Base-by-base conservation (phyloP, 768 basidiomycete genomes). In the Termitomyces sp. region DNA sequence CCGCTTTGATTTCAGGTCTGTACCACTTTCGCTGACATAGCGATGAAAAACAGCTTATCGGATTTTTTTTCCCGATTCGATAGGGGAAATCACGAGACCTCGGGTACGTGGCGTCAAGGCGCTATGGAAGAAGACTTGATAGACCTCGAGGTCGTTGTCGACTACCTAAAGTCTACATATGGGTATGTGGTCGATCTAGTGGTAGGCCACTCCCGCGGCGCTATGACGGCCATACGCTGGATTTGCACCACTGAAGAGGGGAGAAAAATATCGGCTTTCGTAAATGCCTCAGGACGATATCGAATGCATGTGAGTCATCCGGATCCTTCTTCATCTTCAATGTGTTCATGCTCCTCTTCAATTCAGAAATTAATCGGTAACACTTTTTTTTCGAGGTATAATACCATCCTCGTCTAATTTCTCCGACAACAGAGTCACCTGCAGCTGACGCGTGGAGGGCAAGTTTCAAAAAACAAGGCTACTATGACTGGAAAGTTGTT, bases 1-100 rank as follows among this genome's bases (percentile, higher is more conserved):
- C 68, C 81, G 90, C 33, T 92, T 94, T 65, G 91, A 94, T 69
- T 94, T 94, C 72, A 82, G 90, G 89, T 91, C 65, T 56, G 81
- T 66, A 45, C n/a, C 42, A 53, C 13, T 55, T 52, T 41, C 31
- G 24, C 10, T 52, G 48, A 48, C 39, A 31, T 44, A 18, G 34
- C 26, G 7, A 51, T 52, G 31, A 36, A 56, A 51, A 42, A 46
- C 57, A 49, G 39, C 59, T 57, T 57, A 54, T 16, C 5, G 5
- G 36, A 10, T 36, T 44, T 24, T 50, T 39, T 26, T 45, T 31
- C 31, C 24, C 55, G 29, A n/a, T 57, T 50, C 12, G 53, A 44
- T 60, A 92, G 90, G 51, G 90, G 90, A 20, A 87, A 85, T 70
- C 84, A 90, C 68, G 91, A 93, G 72, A 86, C 86, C 5, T 77